Conservation (phyloP, 2,329 filamentous ascomycete species). For the Helicocarpus griseus region DNA sequence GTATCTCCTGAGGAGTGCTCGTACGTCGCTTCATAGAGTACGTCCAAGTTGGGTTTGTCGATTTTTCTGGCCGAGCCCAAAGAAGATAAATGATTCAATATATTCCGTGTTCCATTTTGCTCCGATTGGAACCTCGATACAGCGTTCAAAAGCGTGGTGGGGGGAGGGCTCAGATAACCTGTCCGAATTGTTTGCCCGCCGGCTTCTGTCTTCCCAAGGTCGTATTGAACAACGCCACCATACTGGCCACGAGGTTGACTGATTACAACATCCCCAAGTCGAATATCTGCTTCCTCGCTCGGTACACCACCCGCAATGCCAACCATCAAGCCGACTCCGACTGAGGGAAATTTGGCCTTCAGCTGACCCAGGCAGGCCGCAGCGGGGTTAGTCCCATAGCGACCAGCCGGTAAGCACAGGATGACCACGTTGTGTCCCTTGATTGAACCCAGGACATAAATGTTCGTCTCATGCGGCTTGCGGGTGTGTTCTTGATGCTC, state of each 20-base stretch:
- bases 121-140: too few species aligned
- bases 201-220: constrained; percentile 8
- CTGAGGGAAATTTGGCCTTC: constrained; percentile 10
- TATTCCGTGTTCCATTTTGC: constrained; percentile 14
- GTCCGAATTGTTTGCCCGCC: constrained; percentile 5
- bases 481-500: not conserved
- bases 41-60: too few species aligned
- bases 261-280: constrained; percentile 17
- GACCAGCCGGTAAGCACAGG: constrained; percentile 11
- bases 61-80: constrained; percentile 9
- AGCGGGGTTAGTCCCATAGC: constrained; percentile 11
- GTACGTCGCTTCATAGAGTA: constrained; percentile 16
- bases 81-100: constrained; percentile 10
- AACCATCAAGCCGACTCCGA: constrained; percentile 16
- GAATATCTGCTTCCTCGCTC: constrained; percentile 10
- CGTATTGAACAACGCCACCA: constrained; percentile 14
- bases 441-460: constrained; percentile 15
- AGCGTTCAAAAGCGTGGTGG: constrained; percentile 13
- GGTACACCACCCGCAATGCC: constrained; percentile 18
- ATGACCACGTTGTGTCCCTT: constrained; percentile 14
- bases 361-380: constrained; percentile 11
- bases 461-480: constrained; percentile 11
- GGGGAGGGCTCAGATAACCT: constrained; percentile 11
- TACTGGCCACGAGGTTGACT: not conserved
- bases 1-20: constrained; percentile 7